Conservation (phyloP, 2,329 filamentous ascomycete species). For the Mycocentrospora acerina region DNA sequence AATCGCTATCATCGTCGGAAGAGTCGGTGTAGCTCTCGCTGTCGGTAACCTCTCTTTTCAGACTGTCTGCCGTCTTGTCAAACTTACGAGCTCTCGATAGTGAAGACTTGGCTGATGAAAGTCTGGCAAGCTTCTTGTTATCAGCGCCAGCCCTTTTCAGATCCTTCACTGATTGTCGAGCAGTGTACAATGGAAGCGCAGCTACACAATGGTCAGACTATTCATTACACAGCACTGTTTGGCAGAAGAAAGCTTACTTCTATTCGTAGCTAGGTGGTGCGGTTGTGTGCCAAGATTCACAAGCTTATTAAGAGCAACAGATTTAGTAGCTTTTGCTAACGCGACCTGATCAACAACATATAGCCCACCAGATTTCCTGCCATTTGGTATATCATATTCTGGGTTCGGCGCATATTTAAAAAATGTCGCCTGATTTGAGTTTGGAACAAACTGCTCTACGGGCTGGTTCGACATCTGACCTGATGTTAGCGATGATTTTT, state of each 20-base stretch:
- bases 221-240: neutral
- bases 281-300: constrained; percentile 47
- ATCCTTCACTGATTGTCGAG: constrained; percentile 50
- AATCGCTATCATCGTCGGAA: constrained; percentile 52
- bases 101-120: constrained; percentile 25
- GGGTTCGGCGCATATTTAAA: constrained; percentile 29
- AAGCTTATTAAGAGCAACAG: constrained; percentile 46
- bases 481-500: constrained; percentile 16
- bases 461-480: constrained; percentile 29
- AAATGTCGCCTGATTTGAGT: constrained; percentile 13
- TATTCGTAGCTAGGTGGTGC: constrained; percentile 47
- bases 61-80: constrained; percentile 12
- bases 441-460: constrained; percentile 28
- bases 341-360: constrained; percentile 45
- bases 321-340: constrained; percentile 48
- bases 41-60: constrained; percentile 41
- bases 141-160: constrained; percentile 46
- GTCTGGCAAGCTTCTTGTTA: constrained; percentile 43
- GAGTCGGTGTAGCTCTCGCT: constrained; percentile 51
- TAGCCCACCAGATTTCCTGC: constrained; percentile 43
- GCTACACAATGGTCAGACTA: constrained; percentile 32
- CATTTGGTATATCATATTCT: constrained; percentile 37
- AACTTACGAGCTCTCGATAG: constrained; percentile 19
- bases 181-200: constrained; percentile 45
- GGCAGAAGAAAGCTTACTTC: constrained; percentile 39